Conservation (phyloP, 495 filamentous ascomycete genomes). For the Hypoxylon cercidicola region DNA sequence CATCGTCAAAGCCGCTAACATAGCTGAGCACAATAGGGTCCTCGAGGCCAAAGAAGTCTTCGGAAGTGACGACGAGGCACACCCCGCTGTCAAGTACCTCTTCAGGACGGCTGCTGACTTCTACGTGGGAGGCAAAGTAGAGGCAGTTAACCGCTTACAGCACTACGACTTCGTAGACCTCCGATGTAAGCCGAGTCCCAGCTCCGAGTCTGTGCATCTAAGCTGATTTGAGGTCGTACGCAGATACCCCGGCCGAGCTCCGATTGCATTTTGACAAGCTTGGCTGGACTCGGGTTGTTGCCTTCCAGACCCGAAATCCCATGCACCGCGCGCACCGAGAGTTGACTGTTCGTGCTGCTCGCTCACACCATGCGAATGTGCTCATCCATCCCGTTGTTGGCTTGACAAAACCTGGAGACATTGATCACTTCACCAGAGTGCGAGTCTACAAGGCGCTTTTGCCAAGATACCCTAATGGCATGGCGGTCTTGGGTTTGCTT, state of each 20-base stretch:
- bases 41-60: slow-evolving; percentile 95
- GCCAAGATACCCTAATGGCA: slow-evolving; percentile 97
- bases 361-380: slow-evolving; percentile 94
- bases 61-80: slow-evolving; percentile 88
- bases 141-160: slow-evolving; percentile 91
- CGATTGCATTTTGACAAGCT: slow-evolving; percentile 98
- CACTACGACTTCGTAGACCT: slow-evolving; percentile 99
- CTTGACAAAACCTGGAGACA: slow-evolving; percentile 97
- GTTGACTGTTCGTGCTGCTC: slow-evolving; percentile 94
- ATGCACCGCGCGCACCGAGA: slow-evolving; percentile 99
- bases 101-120: slow-evolving; percentile 81
- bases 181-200: slow-evolving; percentile 72
- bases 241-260: slow-evolving; percentile 93
- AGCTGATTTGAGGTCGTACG: slow-evolving; percentile 19
- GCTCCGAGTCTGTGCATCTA: slow-evolving; percentile 1
- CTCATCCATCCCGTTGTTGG: slow-evolving; percentile 99
- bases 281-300: slow-evolving; percentile 94
- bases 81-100: slow-evolving; percentile 92
- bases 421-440: slow-evolving; percentile 99
- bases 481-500: slow-evolving; percentile 96
- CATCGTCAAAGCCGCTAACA: slow-evolving; percentile 45
- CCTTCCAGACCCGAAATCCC: slow-evolving; percentile 98
- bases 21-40: slow-evolving; percentile 63
- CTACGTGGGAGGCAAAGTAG: slow-evolving; percentile 94
- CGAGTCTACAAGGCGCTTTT: slow-evolving; percentile 97